Evolutionary conservation across 2,329 filamentous ascomycete species (phyloP).

Genomic region (Mycogone perniciosa): DNA sequence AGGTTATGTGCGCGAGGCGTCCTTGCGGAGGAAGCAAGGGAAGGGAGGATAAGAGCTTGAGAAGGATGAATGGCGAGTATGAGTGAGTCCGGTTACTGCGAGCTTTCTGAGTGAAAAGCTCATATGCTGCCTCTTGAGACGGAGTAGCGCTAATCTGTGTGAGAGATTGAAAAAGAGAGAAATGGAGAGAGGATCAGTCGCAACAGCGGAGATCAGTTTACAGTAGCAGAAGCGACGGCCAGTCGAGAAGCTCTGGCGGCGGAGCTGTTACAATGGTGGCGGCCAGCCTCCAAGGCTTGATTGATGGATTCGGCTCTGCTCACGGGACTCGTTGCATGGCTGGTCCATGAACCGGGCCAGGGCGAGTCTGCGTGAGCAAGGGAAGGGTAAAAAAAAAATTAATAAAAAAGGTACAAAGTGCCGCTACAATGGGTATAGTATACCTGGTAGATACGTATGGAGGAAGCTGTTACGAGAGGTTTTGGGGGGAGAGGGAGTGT

Average conservation of each 20-base stretch:
- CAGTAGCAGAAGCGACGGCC: background rate
- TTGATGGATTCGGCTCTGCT: slow-evolving; percentile 9
- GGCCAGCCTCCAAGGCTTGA: slow-evolving; percentile 1
- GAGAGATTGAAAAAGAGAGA: slow-evolving; percentile 10
- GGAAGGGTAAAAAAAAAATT: background rate
- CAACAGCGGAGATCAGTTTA: background rate
- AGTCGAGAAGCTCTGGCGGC: background rate
- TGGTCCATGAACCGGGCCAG: background rate
- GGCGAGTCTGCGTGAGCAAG: background rate
- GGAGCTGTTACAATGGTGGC: slow-evolving; percentile 9
- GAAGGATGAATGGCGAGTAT: background rate
- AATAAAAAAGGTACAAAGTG: background rate
- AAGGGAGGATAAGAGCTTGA: background rate
- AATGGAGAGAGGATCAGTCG: slow-evolving; percentile 3
- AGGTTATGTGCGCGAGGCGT: background rate
- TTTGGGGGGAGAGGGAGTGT: background rate
- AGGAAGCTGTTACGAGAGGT: background rate
- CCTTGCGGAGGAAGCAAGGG: background rate
- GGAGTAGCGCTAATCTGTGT: slow-evolving; percentile 9
- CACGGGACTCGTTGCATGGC: slow-evolving; percentile 6
- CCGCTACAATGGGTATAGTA: background rate
- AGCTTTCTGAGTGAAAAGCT: slow-evolving; percentile 1
- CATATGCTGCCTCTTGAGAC: background rate
- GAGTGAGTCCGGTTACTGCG: background rate
- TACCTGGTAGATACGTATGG: background rate